Conservation (phyloP, 2,329 filamentous ascomycete species). For the Harringtonia lauricola region DNA sequence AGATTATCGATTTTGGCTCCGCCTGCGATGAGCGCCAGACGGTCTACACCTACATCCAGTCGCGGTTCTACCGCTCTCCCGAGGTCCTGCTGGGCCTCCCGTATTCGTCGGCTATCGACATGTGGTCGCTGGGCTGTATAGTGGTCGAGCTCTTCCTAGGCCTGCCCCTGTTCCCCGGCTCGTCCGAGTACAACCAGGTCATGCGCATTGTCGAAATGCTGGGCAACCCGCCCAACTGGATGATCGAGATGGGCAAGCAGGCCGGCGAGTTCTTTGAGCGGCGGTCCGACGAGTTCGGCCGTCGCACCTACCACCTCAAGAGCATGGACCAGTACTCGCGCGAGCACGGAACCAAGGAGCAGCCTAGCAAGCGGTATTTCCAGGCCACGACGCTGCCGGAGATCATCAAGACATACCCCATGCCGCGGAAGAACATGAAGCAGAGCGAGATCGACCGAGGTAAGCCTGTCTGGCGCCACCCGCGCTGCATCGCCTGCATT, state of each 20-base stretch:
- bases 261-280: constrained; percentile 97
- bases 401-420: constrained; percentile 94
- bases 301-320: constrained; percentile 84
- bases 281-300: constrained; percentile 77
- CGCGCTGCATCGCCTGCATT: too few relatives aligned
- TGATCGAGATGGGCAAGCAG: constrained; percentile 98
- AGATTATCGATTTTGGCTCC: constrained; percentile 98
- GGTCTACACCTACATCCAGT: constrained; percentile 98
- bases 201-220: constrained; percentile 97
- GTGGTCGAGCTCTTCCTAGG: constrained; percentile 96
- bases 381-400: constrained; percentile 87
- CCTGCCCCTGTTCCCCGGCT: constrained; percentile 87
- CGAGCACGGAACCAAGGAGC: constrained; percentile 93
- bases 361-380: constrained; percentile 99
- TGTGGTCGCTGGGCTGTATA: constrained; percentile 98
- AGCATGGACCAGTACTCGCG: constrained; percentile 96
- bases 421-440: constrained; percentile 99
- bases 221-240: constrained; percentile 92
- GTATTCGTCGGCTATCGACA: constrained; percentile 97
- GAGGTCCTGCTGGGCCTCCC: constrained; percentile 92
- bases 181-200: constrained; percentile 97
- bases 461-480: too few relatives aligned
- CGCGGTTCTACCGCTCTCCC: constrained; percentile 91
- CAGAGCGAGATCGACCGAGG: constrained; percentile 91
- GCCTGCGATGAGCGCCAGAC: constrained; percentile 97